phyloP scores from a whole-genome alignment of 1,284 basidiomycete species.

The Leucocoprinus gongylophorus region DNA sequence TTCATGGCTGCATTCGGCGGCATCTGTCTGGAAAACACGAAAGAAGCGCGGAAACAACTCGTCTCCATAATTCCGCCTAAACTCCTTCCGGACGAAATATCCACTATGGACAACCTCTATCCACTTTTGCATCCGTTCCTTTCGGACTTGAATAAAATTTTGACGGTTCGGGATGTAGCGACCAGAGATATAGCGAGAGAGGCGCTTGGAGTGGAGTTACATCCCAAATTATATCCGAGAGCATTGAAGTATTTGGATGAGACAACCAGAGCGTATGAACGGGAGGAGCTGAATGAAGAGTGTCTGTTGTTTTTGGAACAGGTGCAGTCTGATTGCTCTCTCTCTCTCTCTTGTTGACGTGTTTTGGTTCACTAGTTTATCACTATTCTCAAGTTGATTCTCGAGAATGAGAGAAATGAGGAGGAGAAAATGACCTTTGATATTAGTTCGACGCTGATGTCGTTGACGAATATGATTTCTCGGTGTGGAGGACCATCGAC shows the following conservation, averaged over 20 bases:
- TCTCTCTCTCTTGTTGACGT: background rate
- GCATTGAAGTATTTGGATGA: slow-evolving; percentile 68
- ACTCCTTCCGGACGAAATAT: slow-evolving; percentile 65
- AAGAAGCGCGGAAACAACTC: slow-evolving; percentile 38
- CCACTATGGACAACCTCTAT: slow-evolving; percentile 51
- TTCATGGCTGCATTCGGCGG: slow-evolving; percentile 75
- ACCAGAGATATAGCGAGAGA: slow-evolving; percentile 74
- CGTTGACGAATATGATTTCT: slow-evolving; percentile 61
- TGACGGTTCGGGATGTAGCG: slow-evolving; percentile 55
- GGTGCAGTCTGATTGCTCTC: slow-evolving; percentile 29
- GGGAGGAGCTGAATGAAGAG: slow-evolving; percentile 31
- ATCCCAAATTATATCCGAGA: slow-evolving; percentile 57
- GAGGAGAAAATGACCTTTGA: slow-evolving; percentile 66
- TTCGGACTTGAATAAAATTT: slow-evolving; percentile 60
- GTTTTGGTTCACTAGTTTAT: slow-evolving; percentile 44
- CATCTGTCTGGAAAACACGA: slow-evolving; percentile 52
- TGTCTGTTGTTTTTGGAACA: slow-evolving; percentile 71
- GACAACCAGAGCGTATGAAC: slow-evolving; percentile 25
- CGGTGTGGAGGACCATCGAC: slow-evolving; percentile 50
- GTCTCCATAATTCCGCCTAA: slow-evolving; percentile 50
- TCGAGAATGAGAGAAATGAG: slow-evolving; percentile 62
- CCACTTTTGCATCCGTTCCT: slow-evolving; percentile 61
- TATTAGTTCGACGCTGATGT: slow-evolving; percentile 57
- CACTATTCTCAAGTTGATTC: slow-evolving; percentile 65
- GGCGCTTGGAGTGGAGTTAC: slow-evolving; percentile 74